These are phyloP conservation scores for Paramecium sonneborni DNA, from an alignment of 73 alveolate species.

Conservation along the genomic window DNA sequence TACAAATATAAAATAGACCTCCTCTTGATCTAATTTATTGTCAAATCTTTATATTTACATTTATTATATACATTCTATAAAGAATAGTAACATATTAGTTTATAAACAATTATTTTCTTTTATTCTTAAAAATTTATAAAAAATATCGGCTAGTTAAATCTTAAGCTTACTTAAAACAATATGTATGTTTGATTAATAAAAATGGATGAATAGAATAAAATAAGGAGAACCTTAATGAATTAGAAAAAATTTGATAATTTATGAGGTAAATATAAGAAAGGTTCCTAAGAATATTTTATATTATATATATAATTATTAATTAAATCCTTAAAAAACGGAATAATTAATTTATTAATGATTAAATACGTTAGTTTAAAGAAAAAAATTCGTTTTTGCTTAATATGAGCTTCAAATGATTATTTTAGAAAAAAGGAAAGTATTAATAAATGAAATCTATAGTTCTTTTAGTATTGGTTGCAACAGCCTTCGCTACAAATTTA, in stretches of 20 bases:
- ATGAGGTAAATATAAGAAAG: neutral
- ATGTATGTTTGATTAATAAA: too few relatives aligned
- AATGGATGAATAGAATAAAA: too few relatives aligned
- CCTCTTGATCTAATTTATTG: too few relatives aligned
- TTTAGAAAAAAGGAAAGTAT: neutral
- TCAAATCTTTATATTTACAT: too few relatives aligned
- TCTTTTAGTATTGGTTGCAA: neutral
- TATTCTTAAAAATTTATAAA: too few relatives aligned
- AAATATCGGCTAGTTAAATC: too few relatives aligned
- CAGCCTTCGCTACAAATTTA: constrained; percentile 40
- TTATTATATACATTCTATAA: too few relatives aligned
- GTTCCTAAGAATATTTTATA: neutral
- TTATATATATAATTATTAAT: neutral
- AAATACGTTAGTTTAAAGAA: neutral
- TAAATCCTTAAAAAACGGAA: neutral
- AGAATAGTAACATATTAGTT: too few relatives aligned
- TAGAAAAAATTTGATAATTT: neutral
- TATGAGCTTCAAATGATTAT: neutral
- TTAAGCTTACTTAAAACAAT: too few relatives aligned
- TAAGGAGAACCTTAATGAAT: too few relatives aligned
- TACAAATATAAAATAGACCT: too few relatives aligned
- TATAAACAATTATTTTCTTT: too few relatives aligned
- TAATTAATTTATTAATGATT: neutral
- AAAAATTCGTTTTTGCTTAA: neutral
- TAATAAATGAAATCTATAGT: constrained; percentile 5